Conservation (phyloP, 495 filamentous ascomycete species). For the Penicillium longicatenatum region DNA sequence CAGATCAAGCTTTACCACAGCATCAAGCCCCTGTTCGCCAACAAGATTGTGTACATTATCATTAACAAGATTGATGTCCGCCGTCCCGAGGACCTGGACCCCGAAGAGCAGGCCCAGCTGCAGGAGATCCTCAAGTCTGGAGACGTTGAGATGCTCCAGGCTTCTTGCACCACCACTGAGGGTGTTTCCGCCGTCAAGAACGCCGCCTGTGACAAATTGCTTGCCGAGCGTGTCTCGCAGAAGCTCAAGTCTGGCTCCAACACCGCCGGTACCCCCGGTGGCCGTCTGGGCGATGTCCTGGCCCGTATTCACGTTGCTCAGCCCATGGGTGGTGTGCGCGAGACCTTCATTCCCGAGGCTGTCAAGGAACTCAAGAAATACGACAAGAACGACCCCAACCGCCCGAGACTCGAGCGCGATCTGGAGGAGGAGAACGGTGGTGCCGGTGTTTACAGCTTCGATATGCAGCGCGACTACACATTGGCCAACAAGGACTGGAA, state of each 20-base stretch:
- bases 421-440: conserved; percentile 92
- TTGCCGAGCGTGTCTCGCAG: conserved; percentile 89
- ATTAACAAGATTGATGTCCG: conserved; percentile 98
- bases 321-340: conserved; percentile 78
- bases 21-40: conserved; percentile 94
- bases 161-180: conserved; percentile 93
- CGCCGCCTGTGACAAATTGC: conserved; percentile 86
- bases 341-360: conserved; percentile 87
- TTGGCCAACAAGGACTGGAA: conserved; percentile 90
- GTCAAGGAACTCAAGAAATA: conserved; percentile 80
- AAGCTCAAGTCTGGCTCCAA: conserved; percentile 89
- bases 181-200: conserved; percentile 95
- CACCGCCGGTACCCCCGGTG: conserved; percentile 68
- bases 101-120: conserved; percentile 73
- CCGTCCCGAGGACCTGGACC: conserved; percentile 83
- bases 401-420: conserved; percentile 77
- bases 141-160: conserved; percentile 86
- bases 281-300: conserved; percentile 84
- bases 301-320: conserved; percentile 93
- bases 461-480: conserved; percentile 82
- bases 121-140: conserved; percentile 78
- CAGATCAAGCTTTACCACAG: conserved; percentile 93
- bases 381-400: conserved; percentile 82
- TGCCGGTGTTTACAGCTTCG: conserved; percentile 91
- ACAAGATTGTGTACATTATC: conserved; percentile 94